Percentiles rank a stretch among this genome's conserved stretches.
These are phyloP conservation scores for Guyanaporus albipodus DNA, from an alignment of 768 basidiomycete species.

Conservation along the genomic window DNA sequence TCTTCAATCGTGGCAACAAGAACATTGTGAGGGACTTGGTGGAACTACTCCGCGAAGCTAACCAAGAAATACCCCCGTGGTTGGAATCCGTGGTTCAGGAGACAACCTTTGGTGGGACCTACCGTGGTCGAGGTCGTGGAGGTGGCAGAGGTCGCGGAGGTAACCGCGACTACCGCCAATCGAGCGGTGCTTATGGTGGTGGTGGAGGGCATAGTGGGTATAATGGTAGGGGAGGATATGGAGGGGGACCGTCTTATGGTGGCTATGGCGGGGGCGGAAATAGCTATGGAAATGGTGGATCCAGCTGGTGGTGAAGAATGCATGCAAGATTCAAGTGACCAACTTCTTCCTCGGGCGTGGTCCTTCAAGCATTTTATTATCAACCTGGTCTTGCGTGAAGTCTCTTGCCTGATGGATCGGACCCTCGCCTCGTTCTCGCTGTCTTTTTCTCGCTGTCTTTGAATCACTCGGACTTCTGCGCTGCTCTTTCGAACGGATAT, in stretches of 20 bases:
- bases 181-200: constrained; percentile 26
- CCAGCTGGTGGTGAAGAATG: constrained; percentile 46
- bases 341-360: constrained; percentile 3
- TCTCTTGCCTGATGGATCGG: constrained; percentile 19
- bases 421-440: constrained; percentile 17
- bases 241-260: constrained; percentile 31
- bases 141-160: constrained; percentile 36
- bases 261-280: constrained; percentile 28
- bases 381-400: constrained; percentile 23
- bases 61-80: constrained; percentile 92
- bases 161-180: constrained; percentile 33
- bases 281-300: constrained; percentile 31
- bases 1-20: constrained; percentile 92
- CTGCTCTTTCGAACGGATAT: constrained; percentile 60
- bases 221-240: constrained; percentile 39
- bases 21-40: constrained; percentile 89
- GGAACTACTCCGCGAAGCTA: constrained; percentile 92
- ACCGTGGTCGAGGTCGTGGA: constrained; percentile 54
- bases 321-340: constrained; percentile 9
- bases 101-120: constrained; percentile 60
- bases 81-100: constrained; percentile 84
- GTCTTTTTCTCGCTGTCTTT: constrained; percentile 30
- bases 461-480: constrained; percentile 45
- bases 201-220: constrained; percentile 35
- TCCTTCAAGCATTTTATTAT: constrained; percentile 18